Conservation (phyloP, 2,329 filamentous ascomycete genomes). For the Colletotrichum noveboracense region DNA sequence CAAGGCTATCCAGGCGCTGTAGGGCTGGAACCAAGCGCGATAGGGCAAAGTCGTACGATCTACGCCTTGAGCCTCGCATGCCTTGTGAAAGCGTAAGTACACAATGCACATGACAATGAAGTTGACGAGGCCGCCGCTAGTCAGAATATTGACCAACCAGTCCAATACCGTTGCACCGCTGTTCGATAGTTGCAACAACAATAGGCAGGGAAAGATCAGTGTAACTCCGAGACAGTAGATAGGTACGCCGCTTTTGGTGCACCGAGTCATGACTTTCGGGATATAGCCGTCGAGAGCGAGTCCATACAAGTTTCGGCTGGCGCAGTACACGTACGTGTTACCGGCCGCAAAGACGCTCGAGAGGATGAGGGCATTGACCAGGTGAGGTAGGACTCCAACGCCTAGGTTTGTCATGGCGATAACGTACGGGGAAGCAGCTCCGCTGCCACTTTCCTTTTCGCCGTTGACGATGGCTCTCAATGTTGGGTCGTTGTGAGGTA, state of each 20-base stretch:
- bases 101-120: slow-evolving; percentile 42
- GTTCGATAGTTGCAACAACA: slow-evolving; percentile 8
- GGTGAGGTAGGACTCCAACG: slow-evolving; percentile 63
- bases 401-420: slow-evolving; percentile 67
- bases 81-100: slow-evolving; percentile 68
- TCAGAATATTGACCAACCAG: slow-evolving; percentile 62
- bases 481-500: slow-evolving; percentile 58
- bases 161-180: slow-evolving; percentile 70
- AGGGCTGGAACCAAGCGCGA: slow-evolving; percentile 70
- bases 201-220: not conserved
- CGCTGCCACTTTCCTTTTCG: slow-evolving; percentile 42
- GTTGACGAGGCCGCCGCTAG: slow-evolving; percentile 56
- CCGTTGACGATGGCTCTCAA: not conserved
- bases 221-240: slow-evolving; percentile 9
- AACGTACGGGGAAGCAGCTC: slow-evolving; percentile 64
- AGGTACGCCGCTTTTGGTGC: slow-evolving; percentile 36
- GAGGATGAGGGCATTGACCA: slow-evolving; percentile 64
- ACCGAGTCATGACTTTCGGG: slow-evolving; percentile 33
- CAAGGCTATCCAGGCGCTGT: slow-evolving; percentile 61
- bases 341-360: slow-evolving; percentile 67
- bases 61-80: slow-evolving; percentile 59
- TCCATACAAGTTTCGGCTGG: slow-evolving; percentile 59
- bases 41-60: slow-evolving; percentile 62
- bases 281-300: slow-evolving; percentile 58
- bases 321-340: slow-evolving; percentile 63